phyloP scores from a whole-genome alignment of 805 yeast genomes.

The Saccharomycopsis lassenensis region DNA sequence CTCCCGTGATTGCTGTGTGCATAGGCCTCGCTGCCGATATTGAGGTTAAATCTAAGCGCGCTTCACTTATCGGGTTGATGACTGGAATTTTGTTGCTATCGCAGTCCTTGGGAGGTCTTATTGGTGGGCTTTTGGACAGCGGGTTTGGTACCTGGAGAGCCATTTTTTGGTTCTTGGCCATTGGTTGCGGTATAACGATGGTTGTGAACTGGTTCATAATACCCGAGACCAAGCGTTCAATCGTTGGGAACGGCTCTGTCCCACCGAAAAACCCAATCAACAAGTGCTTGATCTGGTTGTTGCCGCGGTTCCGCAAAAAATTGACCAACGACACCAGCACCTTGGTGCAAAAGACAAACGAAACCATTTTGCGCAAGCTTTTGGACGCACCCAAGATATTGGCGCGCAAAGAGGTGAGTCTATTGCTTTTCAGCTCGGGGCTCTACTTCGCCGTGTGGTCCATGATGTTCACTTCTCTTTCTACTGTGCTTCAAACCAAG shows the following conservation, averaged over 20 bases:
- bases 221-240: conserved; percentile 66
- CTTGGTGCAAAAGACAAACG: conserved; percentile 15
- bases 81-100: conserved; percentile 60
- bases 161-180: conserved; percentile 65
- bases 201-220: conserved; percentile 29
- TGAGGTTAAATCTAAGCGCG: conserved; percentile 55
- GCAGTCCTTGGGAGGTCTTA: conserved; percentile 69
- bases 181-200: conserved; percentile 43
- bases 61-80: conserved; percentile 55
- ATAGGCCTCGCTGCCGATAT: conserved; percentile 69
- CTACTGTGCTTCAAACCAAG: conserved; percentile 38
- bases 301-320: conserved; percentile 24
- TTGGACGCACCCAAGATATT: conserved; percentile 19
- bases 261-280: conserved; percentile 35
- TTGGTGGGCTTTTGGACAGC: conserved; percentile 44
- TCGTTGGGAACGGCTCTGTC: conserved; percentile 69
- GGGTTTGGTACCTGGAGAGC: conserved; percentile 55
- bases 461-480: conserved; percentile 52
- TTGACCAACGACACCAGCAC: conserved; percentile 25
- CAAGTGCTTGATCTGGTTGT: conserved; percentile 34
- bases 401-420: conserved; percentile 2
- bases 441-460: conserved; percentile 63
- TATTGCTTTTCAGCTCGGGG: conserved; percentile 37
- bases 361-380: conserved; percentile 3
- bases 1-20: conserved; percentile 62